Conservation (phyloP, 2,329 filamentous ascomycete species). For the Leptosphaerulina australis region DNA sequence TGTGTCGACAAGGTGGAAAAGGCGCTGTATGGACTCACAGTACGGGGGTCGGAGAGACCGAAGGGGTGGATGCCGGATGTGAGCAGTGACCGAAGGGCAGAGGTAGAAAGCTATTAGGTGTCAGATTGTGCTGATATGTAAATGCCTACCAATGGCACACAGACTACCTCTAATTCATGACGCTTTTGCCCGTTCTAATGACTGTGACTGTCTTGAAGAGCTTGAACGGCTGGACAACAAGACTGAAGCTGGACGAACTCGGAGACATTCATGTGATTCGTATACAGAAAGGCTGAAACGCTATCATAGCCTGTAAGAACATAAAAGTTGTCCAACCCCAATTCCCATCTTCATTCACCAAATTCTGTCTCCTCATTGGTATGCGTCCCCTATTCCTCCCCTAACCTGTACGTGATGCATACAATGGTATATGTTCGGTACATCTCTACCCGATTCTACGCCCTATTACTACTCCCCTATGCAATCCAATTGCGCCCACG, state of each 20-base stretch:
- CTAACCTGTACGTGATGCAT: too few relatives aligned
- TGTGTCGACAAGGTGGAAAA: conserved; percentile 95
- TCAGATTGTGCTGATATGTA: background rate
- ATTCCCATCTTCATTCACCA: too few relatives aligned
- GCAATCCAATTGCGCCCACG: background rate
- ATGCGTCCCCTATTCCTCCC: too few relatives aligned
- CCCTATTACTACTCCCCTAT: background rate
- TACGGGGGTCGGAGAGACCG: conserved; percentile 85
- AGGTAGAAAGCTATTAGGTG: conserved; percentile 50
- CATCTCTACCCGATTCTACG: too few relatives aligned
- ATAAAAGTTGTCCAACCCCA: conserved; percentile 31
- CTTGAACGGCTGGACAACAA: too few relatives aligned
- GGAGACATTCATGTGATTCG: conserved; percentile 15
- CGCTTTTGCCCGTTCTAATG: too few relatives aligned
- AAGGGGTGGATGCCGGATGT: conserved; percentile 91
- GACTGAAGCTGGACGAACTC: too few relatives aligned
- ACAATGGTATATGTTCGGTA: too few relatives aligned
- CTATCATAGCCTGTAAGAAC: conserved; percentile 44
- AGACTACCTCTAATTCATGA: too few relatives aligned
- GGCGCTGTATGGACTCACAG: conserved; percentile 83
- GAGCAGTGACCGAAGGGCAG: conserved; percentile 50
- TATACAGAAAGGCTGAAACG: conserved; percentile 40
- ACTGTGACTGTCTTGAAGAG: too few relatives aligned
- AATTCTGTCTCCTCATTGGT: conserved; percentile 11
- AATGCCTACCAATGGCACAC: background rate